Evolutionary conservation across 1,139 yeast genomes (phyloP).

Genomic region (Keqinozyma sinolaborantium): DNA sequence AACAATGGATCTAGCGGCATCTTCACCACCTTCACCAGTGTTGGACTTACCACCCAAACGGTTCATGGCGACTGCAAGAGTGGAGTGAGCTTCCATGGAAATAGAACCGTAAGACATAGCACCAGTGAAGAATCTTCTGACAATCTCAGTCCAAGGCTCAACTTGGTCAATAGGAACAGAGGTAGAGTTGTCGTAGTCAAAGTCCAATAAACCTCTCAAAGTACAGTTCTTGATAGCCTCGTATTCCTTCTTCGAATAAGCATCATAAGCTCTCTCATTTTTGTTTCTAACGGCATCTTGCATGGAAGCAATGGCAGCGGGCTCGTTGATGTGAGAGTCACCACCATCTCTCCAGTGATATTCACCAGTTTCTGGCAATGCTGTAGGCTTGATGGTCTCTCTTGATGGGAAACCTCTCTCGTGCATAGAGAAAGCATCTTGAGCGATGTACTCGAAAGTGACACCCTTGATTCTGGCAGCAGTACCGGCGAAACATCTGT

Average conservation of each 20-base stretch:
- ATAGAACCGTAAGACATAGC: slow-evolving; percentile 99
- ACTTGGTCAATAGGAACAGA: slow-evolving; percentile 95
- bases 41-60: slow-evolving; percentile 96
- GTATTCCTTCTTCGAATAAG: slow-evolving; percentile 83
- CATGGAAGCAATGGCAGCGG: slow-evolving; percentile 89
- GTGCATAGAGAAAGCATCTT: slow-evolving; percentile 91
- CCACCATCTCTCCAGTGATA: slow-evolving; percentile 99
- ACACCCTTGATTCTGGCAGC: slow-evolving; percentile 96
- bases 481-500: slow-evolving; percentile 94
- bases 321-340: slow-evolving; percentile 90
- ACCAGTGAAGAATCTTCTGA: slow-evolving; percentile 95
- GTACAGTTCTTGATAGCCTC: slow-evolving; percentile 94
- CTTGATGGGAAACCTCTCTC: slow-evolving; percentile 88
- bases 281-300: slow-evolving; percentile 98
- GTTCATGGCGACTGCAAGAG: slow-evolving; percentile 98
- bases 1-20: slow-evolving; percentile 81
- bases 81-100: slow-evolving; percentile 97
- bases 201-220: slow-evolving; percentile 87
- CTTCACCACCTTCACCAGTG: slow-evolving; percentile 99
- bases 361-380: slow-evolving; percentile 93
- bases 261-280: slow-evolving; percentile 88
- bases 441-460: slow-evolving; percentile 92
- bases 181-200: slow-evolving; percentile 67
- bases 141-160: slow-evolving; percentile 99
- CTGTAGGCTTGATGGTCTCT: slow-evolving; percentile 64